Conservation (phyloP, 2,329 filamentous ascomycete genomes). For the Grosmannia penicillata region DNA sequence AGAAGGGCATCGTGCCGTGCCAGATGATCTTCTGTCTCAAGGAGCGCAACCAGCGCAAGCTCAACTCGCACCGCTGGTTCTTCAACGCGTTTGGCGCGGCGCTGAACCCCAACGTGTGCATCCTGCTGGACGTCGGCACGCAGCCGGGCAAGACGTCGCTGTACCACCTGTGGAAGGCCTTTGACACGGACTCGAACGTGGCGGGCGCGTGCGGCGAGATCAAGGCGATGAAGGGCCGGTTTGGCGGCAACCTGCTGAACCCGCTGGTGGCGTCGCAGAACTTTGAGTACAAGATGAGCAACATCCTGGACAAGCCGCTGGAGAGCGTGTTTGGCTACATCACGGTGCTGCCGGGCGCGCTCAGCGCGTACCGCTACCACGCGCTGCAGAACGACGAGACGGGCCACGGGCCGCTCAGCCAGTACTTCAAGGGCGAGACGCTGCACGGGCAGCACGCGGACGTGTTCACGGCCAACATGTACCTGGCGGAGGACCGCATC, state of each 20-base stretch:
- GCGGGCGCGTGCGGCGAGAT: conserved; percentile 96
- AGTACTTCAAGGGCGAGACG: conserved; percentile 99
- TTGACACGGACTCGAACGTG: conserved; percentile 94
- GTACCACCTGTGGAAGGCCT: conserved; percentile 98
- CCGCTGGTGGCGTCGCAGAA: conserved; percentile 94
- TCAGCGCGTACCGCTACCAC: conserved; percentile 91
- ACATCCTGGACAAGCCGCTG: conserved; percentile 92
- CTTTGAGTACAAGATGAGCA: conserved; percentile 99
- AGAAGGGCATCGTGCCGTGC: conserved; percentile 96
- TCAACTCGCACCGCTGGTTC: conserved; percentile 98
- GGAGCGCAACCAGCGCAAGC: conserved; percentile 93
- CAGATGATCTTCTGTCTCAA: conserved; percentile 98
- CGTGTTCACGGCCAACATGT: conserved; percentile 68
- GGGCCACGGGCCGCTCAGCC: conserved; percentile 84
- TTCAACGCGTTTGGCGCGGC: conserved; percentile 95
- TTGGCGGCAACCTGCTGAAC: conserved; percentile 72
- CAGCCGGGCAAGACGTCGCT: conserved; percentile 76
- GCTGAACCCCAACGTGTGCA: conserved; percentile 90
- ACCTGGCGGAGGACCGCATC: conserved; percentile 78
- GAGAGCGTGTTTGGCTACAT: conserved; percentile 98
- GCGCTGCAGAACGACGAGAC: conserved; percentile 94
- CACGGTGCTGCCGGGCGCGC: conserved; percentile 84
- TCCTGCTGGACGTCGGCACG: conserved; percentile 90
- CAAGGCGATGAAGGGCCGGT: conserved; percentile 86
- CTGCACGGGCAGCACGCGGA: conserved; percentile 80